phyloP scores from a whole-genome alignment of 345 rosid species.

The Odontarrhena argentea region DNA sequence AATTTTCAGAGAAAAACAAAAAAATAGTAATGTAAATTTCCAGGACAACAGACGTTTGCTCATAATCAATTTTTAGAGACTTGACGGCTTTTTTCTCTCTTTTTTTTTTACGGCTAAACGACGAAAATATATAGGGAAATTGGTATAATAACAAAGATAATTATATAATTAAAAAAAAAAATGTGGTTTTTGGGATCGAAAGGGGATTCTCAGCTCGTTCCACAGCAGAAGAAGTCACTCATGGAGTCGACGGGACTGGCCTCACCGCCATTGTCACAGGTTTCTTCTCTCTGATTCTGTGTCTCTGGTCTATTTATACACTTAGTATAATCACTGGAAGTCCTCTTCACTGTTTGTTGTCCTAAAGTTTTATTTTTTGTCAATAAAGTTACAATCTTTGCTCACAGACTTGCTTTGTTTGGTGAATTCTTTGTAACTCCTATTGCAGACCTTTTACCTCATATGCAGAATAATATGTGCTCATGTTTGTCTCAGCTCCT shows the following conservation, averaged over 20 bases:
- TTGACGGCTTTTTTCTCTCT: too few relatives aligned
- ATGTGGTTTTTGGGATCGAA: constrained; percentile 40
- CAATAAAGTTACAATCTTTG: constrained; percentile 1
- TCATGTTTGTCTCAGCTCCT: constrained; percentile 12
- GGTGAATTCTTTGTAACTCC: constrained; percentile 23
- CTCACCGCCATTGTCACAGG: constrained; percentile 86
- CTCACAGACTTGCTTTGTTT: neutral
- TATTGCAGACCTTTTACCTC: constrained; percentile 27
- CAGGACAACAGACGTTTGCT: too few relatives aligned
- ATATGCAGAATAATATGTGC: constrained; percentile 17
- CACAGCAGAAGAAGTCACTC: constrained; percentile 71
- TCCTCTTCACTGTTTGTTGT: neutral
- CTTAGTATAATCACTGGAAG: neutral
- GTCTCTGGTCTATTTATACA: neutral
- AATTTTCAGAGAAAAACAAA: too few relatives aligned
- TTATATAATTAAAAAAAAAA: neutral
- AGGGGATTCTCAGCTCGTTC: constrained; percentile 56
- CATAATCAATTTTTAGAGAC: too few relatives aligned
- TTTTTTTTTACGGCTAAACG: too few relatives aligned
- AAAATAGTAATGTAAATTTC: too few relatives aligned
- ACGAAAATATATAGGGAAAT: too few relatives aligned
- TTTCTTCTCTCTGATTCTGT: constrained; percentile 24
- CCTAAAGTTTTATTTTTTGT: constrained; percentile 4
- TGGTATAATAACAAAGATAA: too few relatives aligned
- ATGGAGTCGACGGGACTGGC: constrained; percentile 65